phyloP scores from a whole-genome alignment of 2,329 filamentous ascomycete species.

The Clonostachys byssicola region DNA sequence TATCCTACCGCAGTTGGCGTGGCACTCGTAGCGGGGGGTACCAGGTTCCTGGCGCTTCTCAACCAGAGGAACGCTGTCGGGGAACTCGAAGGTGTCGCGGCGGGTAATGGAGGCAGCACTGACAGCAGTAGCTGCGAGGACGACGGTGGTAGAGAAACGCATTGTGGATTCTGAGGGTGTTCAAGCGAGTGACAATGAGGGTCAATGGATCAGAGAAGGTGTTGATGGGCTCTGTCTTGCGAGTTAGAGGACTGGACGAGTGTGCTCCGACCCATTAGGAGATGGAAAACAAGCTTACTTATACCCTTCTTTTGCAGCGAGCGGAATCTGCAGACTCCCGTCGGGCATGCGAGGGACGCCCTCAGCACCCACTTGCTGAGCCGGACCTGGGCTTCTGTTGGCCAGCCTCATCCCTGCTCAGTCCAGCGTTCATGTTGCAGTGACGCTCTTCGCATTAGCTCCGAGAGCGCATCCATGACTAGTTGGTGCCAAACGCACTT shows the following conservation, averaged over 20 bases:
- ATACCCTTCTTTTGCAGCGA: conserved; percentile 1
- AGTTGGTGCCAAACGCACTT: no score
- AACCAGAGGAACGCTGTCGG: conserved; percentile 22
- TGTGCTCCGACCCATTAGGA: no score
- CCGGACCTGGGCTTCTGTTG: no score
- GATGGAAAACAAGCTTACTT: conserved; percentile 3
- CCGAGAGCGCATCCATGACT: no score
- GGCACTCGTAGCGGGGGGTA: conserved; percentile 33
- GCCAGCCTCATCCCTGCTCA: no score
- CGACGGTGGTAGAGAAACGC: conserved; percentile 15
- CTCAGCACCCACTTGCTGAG: no score
- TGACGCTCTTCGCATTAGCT: no score
- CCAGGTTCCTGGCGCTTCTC: conserved; percentile 34
- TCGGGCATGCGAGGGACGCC: no score
- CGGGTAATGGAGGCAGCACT: conserved; percentile 8
- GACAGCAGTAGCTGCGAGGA: conserved; percentile 18
- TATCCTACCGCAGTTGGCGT: conserved; percentile 40
- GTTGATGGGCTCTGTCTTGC: neutral
- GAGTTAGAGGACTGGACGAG: no score
- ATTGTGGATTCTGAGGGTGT: conserved; percentile 12
- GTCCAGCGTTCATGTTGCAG: no score
- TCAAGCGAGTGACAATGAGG: conserved; percentile 5
- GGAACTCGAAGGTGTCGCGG: conserved; percentile 15
- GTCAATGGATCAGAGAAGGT: neutral
- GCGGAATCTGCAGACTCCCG: neutral